These are phyloP conservation scores for Fusarium tjaetaba DNA, from an alignment of 2,329 filamentous ascomycete species.

Conservation along the genomic window DNA sequence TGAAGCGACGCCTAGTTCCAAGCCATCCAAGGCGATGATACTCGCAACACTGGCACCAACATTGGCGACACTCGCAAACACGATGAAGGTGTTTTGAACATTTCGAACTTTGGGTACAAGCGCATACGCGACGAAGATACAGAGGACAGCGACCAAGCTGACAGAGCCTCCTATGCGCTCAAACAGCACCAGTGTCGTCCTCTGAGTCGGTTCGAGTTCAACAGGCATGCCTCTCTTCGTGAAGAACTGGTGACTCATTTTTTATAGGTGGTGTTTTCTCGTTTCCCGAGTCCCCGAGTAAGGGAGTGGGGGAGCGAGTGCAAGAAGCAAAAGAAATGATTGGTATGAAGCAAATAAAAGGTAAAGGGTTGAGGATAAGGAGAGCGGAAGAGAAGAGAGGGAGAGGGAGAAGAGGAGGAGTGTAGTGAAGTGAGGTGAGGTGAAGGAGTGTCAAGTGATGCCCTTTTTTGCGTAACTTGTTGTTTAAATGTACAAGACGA, in stretches of 20 bases:
- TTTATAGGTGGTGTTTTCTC: not conserved
- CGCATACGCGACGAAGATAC: slow-evolving; percentile 63
- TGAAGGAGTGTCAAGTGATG: not conserved
- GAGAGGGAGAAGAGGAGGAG: not conserved
- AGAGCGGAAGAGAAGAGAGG: not conserved
- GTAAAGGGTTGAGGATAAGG: not conserved
- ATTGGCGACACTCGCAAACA: slow-evolving; percentile 69
- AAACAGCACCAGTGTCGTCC: slow-evolving; percentile 56
- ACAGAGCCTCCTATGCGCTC: slow-evolving; percentile 65
- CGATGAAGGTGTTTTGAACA: slow-evolving; percentile 70
- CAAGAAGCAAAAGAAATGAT: not conserved
- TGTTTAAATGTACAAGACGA: not conserved
- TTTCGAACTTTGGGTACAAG: slow-evolving; percentile 63
- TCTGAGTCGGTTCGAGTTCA: slow-evolving; percentile 50
- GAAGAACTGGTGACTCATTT: slow-evolving; percentile 30
- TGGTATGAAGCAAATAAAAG: not conserved
- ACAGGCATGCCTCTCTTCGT: slow-evolving; percentile 39
- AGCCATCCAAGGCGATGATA: slow-evolving; percentile 74
- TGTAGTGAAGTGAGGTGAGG: not conserved
- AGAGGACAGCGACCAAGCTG: slow-evolving; percentile 60
- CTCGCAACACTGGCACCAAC: slow-evolving; percentile 71
- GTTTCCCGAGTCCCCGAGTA: slow-evolving; percentile 7
- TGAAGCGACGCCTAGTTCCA: slow-evolving; percentile 62
- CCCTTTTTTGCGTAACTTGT: slow-evolving; percentile 11
- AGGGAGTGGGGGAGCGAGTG: slow-evolving; percentile 8